phyloP scores from a whole-genome alignment of 1,284 basidiomycete genomes.

The Stygiomarasmius scandens region DNA sequence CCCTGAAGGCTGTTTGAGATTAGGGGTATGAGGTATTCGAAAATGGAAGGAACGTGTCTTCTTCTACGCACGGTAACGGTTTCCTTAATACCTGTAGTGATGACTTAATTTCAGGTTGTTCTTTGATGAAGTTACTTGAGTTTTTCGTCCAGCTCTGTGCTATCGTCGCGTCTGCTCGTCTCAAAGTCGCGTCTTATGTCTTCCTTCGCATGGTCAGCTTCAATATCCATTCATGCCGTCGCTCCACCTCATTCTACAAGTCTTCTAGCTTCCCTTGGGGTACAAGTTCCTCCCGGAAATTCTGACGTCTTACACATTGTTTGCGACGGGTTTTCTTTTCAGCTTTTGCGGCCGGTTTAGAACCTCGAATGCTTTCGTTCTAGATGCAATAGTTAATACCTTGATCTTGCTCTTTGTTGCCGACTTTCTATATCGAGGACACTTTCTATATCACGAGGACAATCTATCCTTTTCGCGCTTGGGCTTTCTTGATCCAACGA shows the following conservation, averaged over 20 bases:
- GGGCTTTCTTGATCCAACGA: background rate
- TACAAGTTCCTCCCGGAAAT: background rate
- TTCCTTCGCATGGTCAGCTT: background rate
- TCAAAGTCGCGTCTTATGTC: background rate
- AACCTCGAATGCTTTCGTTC: background rate
- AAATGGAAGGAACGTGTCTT: no score
- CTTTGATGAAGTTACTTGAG: background rate
- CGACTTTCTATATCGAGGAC: constrained; percentile 1
- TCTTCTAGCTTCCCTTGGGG: background rate
- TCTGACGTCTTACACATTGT: background rate
- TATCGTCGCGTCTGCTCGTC: background rate
- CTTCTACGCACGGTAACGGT: no score
- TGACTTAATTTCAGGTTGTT: no score
- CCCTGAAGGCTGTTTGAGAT: no score
- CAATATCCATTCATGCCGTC: background rate
- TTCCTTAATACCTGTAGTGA: no score
- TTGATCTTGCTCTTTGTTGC: background rate
- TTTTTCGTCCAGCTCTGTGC: background rate
- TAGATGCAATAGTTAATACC: background rate
- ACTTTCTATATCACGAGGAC: background rate
- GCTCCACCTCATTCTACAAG: background rate
- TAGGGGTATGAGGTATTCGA: no score
- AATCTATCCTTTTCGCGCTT: background rate
- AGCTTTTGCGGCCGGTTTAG: background rate
- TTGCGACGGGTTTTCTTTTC: background rate